Evolutionary conservation across 208 protist species (phyloP).

Genomic region (Leishmania arabica): DNA sequence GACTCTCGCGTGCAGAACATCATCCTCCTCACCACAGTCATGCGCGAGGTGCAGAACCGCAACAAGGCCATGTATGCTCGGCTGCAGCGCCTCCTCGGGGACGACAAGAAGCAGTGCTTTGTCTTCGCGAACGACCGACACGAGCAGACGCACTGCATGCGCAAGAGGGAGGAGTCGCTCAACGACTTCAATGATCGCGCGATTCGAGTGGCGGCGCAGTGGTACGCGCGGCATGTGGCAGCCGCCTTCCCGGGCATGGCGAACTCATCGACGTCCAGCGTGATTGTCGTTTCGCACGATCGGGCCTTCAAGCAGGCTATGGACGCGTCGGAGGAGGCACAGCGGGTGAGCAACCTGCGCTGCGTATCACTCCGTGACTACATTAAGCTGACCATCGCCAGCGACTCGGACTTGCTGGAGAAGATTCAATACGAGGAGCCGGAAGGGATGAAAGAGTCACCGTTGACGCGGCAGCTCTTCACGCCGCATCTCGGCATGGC

Average conservation of each 20-base stretch:
- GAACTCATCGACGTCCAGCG: conserved; percentile 8
- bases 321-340: conserved; percentile 30
- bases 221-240: conserved; percentile 82
- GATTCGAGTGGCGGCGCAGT: conserved; percentile 81
- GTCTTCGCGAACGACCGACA: conserved; percentile 94
- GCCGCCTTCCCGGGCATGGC: conserved; percentile 37
- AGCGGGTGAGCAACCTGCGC: conserved; percentile 47
- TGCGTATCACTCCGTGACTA: conserved; percentile 71
- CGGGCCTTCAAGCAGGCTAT: conserved; percentile 48
- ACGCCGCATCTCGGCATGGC: conserved; percentile 42
- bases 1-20: conserved; percentile 79
- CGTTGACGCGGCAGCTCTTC: conserved; percentile 53
- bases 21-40: conserved; percentile 87
- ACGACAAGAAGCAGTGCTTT: conserved; percentile 77
- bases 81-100: conserved; percentile 73
- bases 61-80: conserved; percentile 90
- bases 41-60: conserved; percentile 90
- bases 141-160: conserved; percentile 85
- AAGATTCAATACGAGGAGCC: conserved; percentile 77
- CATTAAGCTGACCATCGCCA: conserved; percentile 42
- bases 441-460: conserved; percentile 72
- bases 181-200: conserved; percentile 93
- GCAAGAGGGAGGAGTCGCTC: conserved; percentile 61
- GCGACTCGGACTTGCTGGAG: conserved; percentile 79
- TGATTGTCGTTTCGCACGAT: conserved; percentile 80